A percentile compares a stretch with the other conserved stretches of the same genome.
Conservation (phyloP, 768 basidiomycete genomes). For the Pleurotus salmoneostramineus region DNA sequence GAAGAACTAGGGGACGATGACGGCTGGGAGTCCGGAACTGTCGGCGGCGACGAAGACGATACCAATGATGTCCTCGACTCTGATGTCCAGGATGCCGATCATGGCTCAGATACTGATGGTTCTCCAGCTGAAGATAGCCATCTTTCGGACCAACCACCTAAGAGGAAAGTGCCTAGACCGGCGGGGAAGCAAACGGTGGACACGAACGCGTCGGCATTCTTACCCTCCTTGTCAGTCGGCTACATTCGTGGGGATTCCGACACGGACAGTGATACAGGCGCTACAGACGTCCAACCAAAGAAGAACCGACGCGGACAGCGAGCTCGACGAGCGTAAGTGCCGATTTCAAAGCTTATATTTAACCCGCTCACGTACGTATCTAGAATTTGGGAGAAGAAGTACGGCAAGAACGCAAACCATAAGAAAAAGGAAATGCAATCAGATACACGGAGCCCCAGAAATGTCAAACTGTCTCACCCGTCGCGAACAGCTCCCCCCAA, state of each 20-base stretch:
- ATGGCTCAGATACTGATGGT: slow-evolving; percentile 14
- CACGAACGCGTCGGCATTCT: slow-evolving; percentile 51
- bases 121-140: slow-evolving; percentile 26
- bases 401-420: slow-evolving; percentile 87
- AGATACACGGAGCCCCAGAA: not conserved
- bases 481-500: slow-evolving; percentile 1
- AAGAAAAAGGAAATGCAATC: slow-evolving; percentile 57
- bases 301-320: slow-evolving; percentile 93
- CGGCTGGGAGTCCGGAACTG: slow-evolving; percentile 41
- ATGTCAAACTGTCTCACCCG: not conserved
- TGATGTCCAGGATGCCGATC: slow-evolving; percentile 17
- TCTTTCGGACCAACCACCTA: slow-evolving; percentile 18
- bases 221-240: slow-evolving; percentile 86
- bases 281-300: slow-evolving; percentile 48
- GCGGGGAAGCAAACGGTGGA: not conserved
- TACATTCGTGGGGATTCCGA: slow-evolving; percentile 78
- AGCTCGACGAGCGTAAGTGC: slow-evolving; percentile 85
- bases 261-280: slow-evolving; percentile 62
- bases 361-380: slow-evolving; percentile 8
- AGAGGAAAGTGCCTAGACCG: slow-evolving; percentile 17
- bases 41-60: slow-evolving; percentile 28
- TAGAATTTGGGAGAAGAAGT: slow-evolving; percentile 99
- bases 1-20: slow-evolving; percentile 23
- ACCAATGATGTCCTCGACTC: slow-evolving; percentile 26
- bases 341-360: not conserved